phyloP scores from a whole-genome alignment of 306 rosid species.

The Begonia peltatifolia region DNA sequence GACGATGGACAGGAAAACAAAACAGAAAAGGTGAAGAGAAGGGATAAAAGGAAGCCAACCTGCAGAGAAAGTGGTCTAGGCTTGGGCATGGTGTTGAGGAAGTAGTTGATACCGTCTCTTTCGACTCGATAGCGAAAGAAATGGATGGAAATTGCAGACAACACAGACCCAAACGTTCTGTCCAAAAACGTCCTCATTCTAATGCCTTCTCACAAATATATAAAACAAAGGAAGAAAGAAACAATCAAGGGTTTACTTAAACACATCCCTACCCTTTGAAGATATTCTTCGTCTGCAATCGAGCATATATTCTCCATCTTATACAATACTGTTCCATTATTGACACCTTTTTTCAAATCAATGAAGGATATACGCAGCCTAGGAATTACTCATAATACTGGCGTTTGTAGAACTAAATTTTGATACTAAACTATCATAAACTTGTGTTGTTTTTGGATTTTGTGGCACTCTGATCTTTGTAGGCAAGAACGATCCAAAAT shows the following conservation, averaged over 20 bases:
- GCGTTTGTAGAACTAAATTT: too few species aligned
- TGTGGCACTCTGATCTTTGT: too few species aligned
- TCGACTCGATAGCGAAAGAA: slow-evolving; percentile 16
- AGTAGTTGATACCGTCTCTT: slow-evolving; percentile 12
- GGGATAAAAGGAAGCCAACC: slow-evolving; percentile 28
- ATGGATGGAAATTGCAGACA: slow-evolving; percentile 28
- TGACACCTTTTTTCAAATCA: too few species aligned
- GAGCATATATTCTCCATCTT: too few species aligned
- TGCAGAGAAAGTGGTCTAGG: slow-evolving; percentile 71
- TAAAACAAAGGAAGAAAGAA: slow-evolving; percentile 8
- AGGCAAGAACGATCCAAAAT: too few species aligned
- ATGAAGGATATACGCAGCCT: too few species aligned
- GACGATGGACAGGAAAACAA: not conserved
- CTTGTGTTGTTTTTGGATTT: too few species aligned
- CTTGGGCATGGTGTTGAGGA: slow-evolving; percentile 53
- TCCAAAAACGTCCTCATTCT: slow-evolving; percentile 44
- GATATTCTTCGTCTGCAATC: slow-evolving; percentile 34
- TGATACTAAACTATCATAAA: too few species aligned
- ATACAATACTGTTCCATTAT: too few species aligned
- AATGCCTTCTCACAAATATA: slow-evolving; percentile 6
- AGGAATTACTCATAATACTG: too few species aligned
- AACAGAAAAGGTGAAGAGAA: not conserved
- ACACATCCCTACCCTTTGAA: slow-evolving; percentile 26
- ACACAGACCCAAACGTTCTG: slow-evolving; percentile 34
- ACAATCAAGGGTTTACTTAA: slow-evolving; percentile 10